A percentile compares a stretch with the other conserved stretches of the same genome.
phyloP scores from a whole-genome alignment of 1,284 basidiomycete species.

The Puccinia hordei region DNA sequence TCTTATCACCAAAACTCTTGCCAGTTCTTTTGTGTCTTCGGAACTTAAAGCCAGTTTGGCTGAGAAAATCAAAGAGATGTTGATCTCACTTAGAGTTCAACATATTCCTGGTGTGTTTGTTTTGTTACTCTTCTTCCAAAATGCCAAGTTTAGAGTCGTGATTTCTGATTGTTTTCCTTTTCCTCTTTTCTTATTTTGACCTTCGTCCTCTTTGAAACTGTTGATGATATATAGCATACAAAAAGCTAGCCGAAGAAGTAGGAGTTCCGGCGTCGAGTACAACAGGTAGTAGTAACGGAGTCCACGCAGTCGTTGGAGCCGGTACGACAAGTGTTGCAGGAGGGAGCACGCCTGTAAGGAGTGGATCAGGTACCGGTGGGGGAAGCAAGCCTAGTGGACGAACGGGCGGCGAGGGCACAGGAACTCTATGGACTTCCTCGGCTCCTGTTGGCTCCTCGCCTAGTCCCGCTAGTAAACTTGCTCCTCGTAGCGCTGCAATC shows the following conservation, averaged over 20 bases:
- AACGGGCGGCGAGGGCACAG: background rate
- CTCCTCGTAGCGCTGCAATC: no score
- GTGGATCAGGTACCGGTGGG: background rate
- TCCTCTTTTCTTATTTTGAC: background rate
- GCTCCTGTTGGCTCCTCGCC: background rate
- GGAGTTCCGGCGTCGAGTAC: background rate
- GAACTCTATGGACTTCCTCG: background rate
- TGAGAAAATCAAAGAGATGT: constrained; percentile 62
- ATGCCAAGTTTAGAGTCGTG: background rate
- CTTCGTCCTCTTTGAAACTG: background rate
- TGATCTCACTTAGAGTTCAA: constrained; percentile 56
- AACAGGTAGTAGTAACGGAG: background rate
- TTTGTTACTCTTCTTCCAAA: background rate
- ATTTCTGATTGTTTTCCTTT: background rate
- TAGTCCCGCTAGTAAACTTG: no score
- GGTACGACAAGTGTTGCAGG: background rate
- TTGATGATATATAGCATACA: constrained; percentile 10
- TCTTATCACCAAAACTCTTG: constrained; percentile 88
- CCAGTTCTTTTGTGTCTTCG: constrained; percentile 72
- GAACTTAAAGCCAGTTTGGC: constrained; percentile 70
- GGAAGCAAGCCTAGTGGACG: background rate
- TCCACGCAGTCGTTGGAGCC: no score
- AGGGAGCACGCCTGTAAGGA: background rate
- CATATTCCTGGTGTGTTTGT: constrained; percentile 54
- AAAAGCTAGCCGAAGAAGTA: constrained; percentile 36